phyloP scores from a whole-genome alignment of 2,329 filamentous ascomycete species.

The Colletotrichum liriopes region DNA sequence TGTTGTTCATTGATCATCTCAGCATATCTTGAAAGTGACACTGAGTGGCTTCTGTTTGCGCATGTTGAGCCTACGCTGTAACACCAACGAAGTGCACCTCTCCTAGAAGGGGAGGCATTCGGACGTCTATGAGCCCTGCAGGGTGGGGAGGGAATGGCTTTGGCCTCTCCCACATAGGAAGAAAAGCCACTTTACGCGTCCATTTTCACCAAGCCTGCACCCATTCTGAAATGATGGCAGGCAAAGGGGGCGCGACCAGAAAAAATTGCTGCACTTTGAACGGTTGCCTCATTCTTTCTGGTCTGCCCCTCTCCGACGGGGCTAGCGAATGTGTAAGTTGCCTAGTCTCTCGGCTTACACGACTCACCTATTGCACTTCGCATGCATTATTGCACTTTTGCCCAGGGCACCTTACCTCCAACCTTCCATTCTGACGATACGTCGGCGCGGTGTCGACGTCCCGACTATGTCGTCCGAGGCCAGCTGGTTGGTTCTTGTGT shows the following conservation, averaged over 20 bases:
- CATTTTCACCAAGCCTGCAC: slow-evolving; percentile 17
- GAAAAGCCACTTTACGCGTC: background rate
- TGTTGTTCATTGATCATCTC: background rate
- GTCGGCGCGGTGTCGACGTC: background rate
- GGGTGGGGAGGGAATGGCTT: background rate
- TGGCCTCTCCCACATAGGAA: background rate
- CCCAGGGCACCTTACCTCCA: too few species aligned
- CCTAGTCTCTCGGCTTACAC: slow-evolving; percentile 11
- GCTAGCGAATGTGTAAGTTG: slow-evolving; percentile 8
- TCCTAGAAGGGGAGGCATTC: background rate
- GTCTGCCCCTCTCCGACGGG: background rate
- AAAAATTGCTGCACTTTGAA: slow-evolving; percentile 16
- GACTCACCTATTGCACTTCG: background rate
- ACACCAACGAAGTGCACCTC: background rate
- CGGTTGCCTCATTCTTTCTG: background rate
- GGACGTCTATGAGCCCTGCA: background rate
- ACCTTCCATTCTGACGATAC: too few species aligned
- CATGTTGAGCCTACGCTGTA: slow-evolving; percentile 5
- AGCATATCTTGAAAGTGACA: background rate
- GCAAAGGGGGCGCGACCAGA: background rate
- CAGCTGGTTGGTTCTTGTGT: background rate
- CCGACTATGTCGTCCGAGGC: background rate
- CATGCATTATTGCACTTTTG: background rate
- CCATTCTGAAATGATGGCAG: background rate
- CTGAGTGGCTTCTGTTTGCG: background rate